Evolutionary conservation across 305 asterid genomes (phyloP), one percentile per base, ranked within the genome.

Genomic region (Fraxinus xanthoxyloides): DNA sequence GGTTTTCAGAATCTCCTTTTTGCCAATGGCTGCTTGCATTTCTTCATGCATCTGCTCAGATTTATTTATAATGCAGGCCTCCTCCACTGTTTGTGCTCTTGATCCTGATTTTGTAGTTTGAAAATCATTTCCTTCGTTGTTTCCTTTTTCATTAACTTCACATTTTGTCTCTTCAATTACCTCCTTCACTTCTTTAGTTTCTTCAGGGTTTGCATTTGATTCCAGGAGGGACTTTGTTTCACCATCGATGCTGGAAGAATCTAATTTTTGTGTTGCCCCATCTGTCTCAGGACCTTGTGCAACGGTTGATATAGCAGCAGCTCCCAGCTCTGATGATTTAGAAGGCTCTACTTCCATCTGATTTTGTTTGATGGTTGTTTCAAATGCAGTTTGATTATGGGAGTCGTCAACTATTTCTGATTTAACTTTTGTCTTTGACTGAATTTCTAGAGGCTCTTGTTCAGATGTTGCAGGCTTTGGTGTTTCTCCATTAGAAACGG

Each of bases 101-200:
- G 83, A 26, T 65, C 74, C 70, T 79, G 86, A 74, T 43, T 46
- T 81, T 69, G 81, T 77, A 17, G 84, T 31, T 75, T 23, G 82
- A 74, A 73, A 43, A 31, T 81, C 82, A 48, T 72, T 12, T 7
- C 36, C 85, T 72, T 85, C 75, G 77, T 88, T 85, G 81, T 81
- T 83, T 26, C 84, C 73, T 85, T 81, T 85, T 15, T 80, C 83
- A 10, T 79, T 51, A 23, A 79, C 80, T 79, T 84, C 67, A 15
- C 17, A 77, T 17, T 56, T 79, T 9, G 77, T 81, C 35, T 82
- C 86, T 81, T 86, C 80, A 74, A 32, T 76, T 13, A 85, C 87
- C 78, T 88, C 92, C 67, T 86, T 87, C 83, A 87, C 89, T 43
- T 90, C 89, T 83, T 84, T 85, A 79, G 77, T 72, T 79, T 78